phyloP scores from a whole-genome alignment of 129 eudicot species.

The Helianthus annuus region DNA sequence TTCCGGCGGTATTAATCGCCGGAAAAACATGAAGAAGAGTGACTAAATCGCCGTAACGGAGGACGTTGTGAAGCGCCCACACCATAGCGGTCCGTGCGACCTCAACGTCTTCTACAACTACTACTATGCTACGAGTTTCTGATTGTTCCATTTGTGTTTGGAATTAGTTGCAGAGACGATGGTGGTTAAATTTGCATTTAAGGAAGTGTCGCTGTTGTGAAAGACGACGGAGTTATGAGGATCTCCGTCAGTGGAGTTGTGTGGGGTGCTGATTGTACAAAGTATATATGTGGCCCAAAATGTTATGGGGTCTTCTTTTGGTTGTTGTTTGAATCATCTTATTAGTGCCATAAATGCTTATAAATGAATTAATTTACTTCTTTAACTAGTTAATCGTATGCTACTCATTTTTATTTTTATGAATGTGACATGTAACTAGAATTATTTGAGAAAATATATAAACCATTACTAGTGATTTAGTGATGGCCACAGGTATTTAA shows the following conservation, averaged over 20 bases:
- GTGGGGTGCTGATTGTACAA: slow-evolving; percentile 14
- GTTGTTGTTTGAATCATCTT: neutral
- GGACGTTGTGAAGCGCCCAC: slow-evolving; percentile 82
- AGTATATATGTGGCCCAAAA: slow-evolving; percentile 14
- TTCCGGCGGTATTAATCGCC: slow-evolving; percentile 17
- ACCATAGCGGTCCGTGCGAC: slow-evolving; percentile 68
- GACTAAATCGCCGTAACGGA: slow-evolving; percentile 70
- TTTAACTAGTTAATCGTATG: too few relatives aligned
- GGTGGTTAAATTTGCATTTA: neutral
- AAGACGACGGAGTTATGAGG: slow-evolving; percentile 9
- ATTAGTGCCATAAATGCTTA: neutral
- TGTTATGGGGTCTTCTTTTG: slow-evolving; percentile 4
- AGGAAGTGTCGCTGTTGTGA: neutral
- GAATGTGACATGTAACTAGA: too few relatives aligned
- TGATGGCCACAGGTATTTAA: too few relatives aligned
- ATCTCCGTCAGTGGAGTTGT: neutral
- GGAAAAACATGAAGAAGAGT: slow-evolving; percentile 83
- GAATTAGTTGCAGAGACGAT: neutral
- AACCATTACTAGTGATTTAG: too few relatives aligned
- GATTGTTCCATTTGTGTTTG: too few relatives aligned
- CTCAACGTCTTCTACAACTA: slow-evolving; percentile 81
- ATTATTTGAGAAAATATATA: too few relatives aligned
- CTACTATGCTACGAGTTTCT: slow-evolving; percentile 54
- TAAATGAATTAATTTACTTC: neutral
- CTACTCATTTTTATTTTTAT: too few relatives aligned